Percentiles rank a stretch among this genome's conserved stretches.
These are phyloP conservation scores for Patellaria atrata DNA, from an alignment of 495 filamentous ascomycete species.

Conservation along the genomic window DNA sequence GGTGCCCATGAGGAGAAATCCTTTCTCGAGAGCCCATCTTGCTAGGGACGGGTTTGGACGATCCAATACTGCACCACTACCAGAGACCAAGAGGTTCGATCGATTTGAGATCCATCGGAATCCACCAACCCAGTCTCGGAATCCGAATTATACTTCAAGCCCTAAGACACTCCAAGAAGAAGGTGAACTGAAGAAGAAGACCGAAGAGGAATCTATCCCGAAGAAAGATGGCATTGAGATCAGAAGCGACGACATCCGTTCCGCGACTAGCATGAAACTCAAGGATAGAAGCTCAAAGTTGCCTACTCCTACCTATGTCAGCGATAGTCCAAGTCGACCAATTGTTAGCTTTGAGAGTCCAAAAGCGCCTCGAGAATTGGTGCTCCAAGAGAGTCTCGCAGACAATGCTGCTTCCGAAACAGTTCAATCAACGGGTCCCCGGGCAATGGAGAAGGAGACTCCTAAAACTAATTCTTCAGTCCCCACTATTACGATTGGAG, in stretches of 20 bases:
- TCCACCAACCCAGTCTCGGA: constrained; percentile 58
- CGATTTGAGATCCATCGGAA: constrained; percentile 65
- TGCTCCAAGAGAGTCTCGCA: too few relatives aligned
- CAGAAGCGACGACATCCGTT: constrained; percentile 68
- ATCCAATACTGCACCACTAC: constrained; percentile 21
- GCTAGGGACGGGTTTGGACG: constrained; percentile 19
- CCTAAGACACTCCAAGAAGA: constrained; percentile 17
- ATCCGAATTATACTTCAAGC: constrained; percentile 54
- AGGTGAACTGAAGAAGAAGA: constrained; percentile 21
- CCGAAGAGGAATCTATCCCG: constrained; percentile 9
- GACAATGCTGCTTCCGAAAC: too few relatives aligned
- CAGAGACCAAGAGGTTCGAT: constrained; percentile 40
- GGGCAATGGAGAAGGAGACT: too few relatives aligned
- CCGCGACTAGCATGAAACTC: constrained; percentile 80
- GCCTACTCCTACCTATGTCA: constrained; percentile 74
- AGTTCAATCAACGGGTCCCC: too few relatives aligned
- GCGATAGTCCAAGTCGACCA: constrained; percentile 66
- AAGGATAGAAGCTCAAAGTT: constrained; percentile 74
- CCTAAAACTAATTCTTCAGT: too few relatives aligned
- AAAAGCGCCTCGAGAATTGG: too few relatives aligned
- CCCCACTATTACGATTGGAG: too few relatives aligned
- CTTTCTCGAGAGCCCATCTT: constrained; percentile 27
- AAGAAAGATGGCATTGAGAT: constrained; percentile 66
- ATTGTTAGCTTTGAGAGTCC: constrained; percentile 93
- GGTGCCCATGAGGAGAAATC: constrained; percentile 23